A percentile compares a stretch with the other conserved stretches of the same genome.
phyloP scores from a whole-genome alignment of 208 protist species.

The Trypanosoma congolense region DNA sequence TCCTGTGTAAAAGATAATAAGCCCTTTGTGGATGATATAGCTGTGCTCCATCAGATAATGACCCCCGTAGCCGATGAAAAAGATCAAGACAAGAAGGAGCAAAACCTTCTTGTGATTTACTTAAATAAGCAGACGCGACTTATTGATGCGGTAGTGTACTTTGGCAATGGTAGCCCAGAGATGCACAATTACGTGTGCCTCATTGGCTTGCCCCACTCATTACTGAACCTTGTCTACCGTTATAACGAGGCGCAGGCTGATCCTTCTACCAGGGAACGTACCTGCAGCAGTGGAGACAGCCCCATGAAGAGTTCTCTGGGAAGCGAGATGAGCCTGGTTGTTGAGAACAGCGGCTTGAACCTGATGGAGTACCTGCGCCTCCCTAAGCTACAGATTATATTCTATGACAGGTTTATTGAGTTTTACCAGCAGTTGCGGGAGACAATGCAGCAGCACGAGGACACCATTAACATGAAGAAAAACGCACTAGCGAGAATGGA shows the following conservation, averaged over 20 bases:
- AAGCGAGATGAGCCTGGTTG: slow-evolving; percentile 1
- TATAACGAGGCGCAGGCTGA: slow-evolving; percentile 46
- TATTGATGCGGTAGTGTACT: slow-evolving; percentile 79
- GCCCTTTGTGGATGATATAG: slow-evolving; percentile 10
- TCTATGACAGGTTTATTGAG: slow-evolving; percentile 57
- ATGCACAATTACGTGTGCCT: slow-evolving; percentile 74
- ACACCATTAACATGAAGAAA: slow-evolving; percentile 35
- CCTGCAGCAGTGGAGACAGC: neutral
- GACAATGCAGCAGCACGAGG: slow-evolving; percentile 41
- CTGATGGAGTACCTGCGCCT: slow-evolving; percentile 70
- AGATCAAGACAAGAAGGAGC: slow-evolving; percentile 2
- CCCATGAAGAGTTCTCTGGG: neutral
- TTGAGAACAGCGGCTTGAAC: slow-evolving; percentile 32
- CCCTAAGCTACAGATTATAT: slow-evolving; percentile 64
- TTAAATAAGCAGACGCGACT: slow-evolving; percentile 51
- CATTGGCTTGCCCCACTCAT: slow-evolving; percentile 75
- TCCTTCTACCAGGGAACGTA: neutral
- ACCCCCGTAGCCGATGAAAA: neutral
- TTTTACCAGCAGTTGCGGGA: slow-evolving; percentile 70
- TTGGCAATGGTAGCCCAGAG: slow-evolving; percentile 68
- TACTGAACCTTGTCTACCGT: slow-evolving; percentile 76
- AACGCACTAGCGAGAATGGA: slow-evolving; percentile 34
- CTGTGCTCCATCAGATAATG: neutral
- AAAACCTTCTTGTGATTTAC: slow-evolving; percentile 62
- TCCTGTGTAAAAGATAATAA: slow-evolving; percentile 37